Conservation (phyloP, 2,329 filamentous ascomycete genomes). For the Penicillium sp. region DNA sequence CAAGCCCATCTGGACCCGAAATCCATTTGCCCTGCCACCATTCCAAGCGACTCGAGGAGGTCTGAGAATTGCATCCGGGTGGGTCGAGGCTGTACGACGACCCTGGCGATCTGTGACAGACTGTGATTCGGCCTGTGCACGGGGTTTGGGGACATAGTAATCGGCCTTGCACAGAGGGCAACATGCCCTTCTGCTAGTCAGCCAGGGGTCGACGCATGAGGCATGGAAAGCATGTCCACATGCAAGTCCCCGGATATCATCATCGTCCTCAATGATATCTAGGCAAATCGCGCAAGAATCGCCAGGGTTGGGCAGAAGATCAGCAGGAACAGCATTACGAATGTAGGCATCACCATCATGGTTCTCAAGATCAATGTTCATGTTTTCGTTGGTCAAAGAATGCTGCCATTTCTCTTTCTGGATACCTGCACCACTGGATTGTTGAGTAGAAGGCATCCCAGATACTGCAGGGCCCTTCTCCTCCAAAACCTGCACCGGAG, state of each 20-base stretch:
- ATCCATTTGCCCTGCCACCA: constrained; percentile 33
- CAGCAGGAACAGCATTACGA: constrained; percentile 75
- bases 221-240: constrained; percentile 99
- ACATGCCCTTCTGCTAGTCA: constrained; percentile 89
- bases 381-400: constrained; percentile 43
- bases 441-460: neutral
- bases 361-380: constrained; percentile 61
- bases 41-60: constrained; percentile 39
- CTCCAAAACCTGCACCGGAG: constrained; percentile 12
- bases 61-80: constrained; percentile 28
- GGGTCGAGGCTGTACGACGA: constrained; percentile 27
- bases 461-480: constrained; percentile 12
- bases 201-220: constrained; percentile 92
- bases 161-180: constrained; percentile 98
- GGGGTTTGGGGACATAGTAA: constrained; percentile 92
- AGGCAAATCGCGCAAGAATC: constrained; percentile 97
- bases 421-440: constrained; percentile 7
- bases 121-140: constrained; percentile 54
- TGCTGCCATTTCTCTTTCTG: constrained; percentile 30
- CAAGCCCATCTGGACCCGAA: constrained; percentile 37
- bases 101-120: constrained; percentile 33
- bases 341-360: constrained; percentile 74
- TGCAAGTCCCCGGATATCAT: constrained; percentile 88
- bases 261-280: constrained; percentile 89
- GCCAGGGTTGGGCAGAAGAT: constrained; percentile 76